Conservation (phyloP, 1,139 yeast genomes). For the Pichia sp. region DNA sequence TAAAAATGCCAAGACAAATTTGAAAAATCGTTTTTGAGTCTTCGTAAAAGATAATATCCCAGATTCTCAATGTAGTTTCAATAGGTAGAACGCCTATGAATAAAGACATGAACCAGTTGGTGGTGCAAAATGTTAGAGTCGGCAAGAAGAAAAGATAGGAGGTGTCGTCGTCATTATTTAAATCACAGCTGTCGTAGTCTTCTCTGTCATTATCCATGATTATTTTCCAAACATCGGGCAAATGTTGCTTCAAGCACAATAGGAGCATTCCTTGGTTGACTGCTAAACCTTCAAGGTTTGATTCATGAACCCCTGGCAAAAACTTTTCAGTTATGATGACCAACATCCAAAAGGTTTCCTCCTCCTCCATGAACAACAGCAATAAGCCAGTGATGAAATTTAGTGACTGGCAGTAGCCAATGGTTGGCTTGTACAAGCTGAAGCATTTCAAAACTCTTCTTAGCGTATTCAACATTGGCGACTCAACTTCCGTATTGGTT, state of each 20-base stretch:
- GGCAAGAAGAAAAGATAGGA: constrained; percentile 69
- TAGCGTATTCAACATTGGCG: constrained; percentile 63
- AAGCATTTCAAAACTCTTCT: constrained; percentile 81
- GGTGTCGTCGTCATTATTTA: constrained; percentile 14
- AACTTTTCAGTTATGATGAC: constrained; percentile 82
- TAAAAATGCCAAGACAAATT: constrained; percentile 74
- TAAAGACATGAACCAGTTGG: constrained; percentile 97
- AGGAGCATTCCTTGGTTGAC: constrained; percentile 92
- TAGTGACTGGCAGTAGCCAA: constrained; percentile 93
- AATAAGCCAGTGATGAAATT: constrained; percentile 87
- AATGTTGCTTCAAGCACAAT: constrained; percentile 76
- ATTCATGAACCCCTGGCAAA: constrained; percentile 88
- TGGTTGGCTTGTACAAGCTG: constrained; percentile 80
- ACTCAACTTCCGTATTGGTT: constrained; percentile 30
- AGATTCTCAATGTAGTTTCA: constrained; percentile 79
- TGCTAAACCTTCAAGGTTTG: constrained; percentile 88
- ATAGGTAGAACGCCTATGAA: constrained; percentile 85
- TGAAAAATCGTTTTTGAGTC: constrained; percentile 85
- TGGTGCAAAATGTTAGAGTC: constrained; percentile 87
- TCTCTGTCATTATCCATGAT: constrained; percentile 30
- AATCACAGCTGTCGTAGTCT: constrained; percentile 5
- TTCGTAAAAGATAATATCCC: constrained; percentile 95
- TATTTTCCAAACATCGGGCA: constrained; percentile 75
- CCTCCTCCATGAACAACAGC: constrained; percentile 81
- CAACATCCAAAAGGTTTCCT: constrained; percentile 96